phyloP scores from a whole-genome alignment of 2,329 filamentous ascomycete species.

The Penicillium aurantiogriseum region DNA sequence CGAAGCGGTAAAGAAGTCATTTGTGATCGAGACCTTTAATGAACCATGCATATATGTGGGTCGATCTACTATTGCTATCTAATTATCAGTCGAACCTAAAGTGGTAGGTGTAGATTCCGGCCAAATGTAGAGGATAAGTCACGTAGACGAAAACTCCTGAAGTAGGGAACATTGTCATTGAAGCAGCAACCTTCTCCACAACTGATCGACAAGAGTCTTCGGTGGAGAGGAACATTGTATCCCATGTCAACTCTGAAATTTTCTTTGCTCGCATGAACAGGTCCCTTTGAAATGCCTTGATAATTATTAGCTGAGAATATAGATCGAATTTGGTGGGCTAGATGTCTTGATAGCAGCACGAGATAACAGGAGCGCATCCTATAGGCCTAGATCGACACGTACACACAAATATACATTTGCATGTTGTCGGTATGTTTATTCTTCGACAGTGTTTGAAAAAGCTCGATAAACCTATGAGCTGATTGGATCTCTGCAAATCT shows the following conservation, averaged over 20 bases:
- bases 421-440: conserved; percentile 18
- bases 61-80: neutral
- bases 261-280: neutral
- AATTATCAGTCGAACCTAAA: neutral
- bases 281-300: conserved; percentile 3
- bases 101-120: neutral
- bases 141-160: neutral
- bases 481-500: neutral
- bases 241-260: conserved; percentile 1
- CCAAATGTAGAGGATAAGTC: conserved; percentile 1
- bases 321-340: neutral
- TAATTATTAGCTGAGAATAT: neutral
- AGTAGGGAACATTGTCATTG: conserved; percentile 1
- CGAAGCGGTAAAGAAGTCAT: neutral
- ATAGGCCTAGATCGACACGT: conserved; percentile 22
- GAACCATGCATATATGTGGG: neutral
- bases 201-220: conserved; percentile 1
- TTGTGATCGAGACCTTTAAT: neutral
- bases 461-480: neutral
- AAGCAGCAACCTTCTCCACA: conserved; percentile 3
- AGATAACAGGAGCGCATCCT: conserved; percentile 9
- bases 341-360: neutral
- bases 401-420: conserved; percentile 12
- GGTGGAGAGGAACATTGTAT: conserved; percentile 5
- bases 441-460: neutral